Evolutionary conservation across 1,284 basidiomycete genomes (phyloP), one percentile per base, ranked within the genome.

Genomic region (Cryptococcus maquisensis): DNA sequence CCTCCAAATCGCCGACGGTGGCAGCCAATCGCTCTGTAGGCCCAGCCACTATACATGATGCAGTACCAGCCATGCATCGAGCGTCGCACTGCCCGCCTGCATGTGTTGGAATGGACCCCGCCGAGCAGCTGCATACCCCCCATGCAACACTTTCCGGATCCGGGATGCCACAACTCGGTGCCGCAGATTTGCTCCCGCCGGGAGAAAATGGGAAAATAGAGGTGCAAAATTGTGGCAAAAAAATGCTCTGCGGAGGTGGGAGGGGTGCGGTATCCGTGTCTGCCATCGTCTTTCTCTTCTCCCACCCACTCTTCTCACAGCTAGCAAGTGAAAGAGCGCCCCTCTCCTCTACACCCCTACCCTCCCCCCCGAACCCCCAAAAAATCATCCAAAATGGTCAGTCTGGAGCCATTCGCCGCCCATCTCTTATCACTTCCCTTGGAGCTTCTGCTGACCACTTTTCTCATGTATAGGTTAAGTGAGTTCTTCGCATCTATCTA

Each of bases 341-440:
- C 49, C 26, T 53, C 40, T 49, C 44, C 35, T 10, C n/a, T 45
- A 52, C 39, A 49, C 51, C 49, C n/a, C 43, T 39, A 16, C 54
- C 58, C 58, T 62, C 50, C 52, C 52, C 57, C 63, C 39, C 44
- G 43, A 59, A 57, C 49, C 47, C 41, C 47, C 38, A 56, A 55
- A 56, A 63, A 65, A 52, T 42, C 50, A 59, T 55, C 51, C 64
- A 74, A 70, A 65, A 74, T 74, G 72, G 72, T 74, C 57, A 61
- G 72, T 68, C 38, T 15, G 37, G 16, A 4, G n/a, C 35, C 23
- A 9, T 54, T 39, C 37, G 18, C 21, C 20, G 32, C 20, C 32
- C 8, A 44, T 21, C 2, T 23, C 24, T 18, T 23, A 37, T 44
- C 44, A 26, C 28, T 51, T 9, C 15, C 23, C 16, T n/a, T 8